Percentiles rank a stretch among this genome's conserved stretches.
These are phyloP conservation scores for Hansenula sp. DNA, from an alignment of 1,139 yeast species.

Conservation along the genomic window DNA sequence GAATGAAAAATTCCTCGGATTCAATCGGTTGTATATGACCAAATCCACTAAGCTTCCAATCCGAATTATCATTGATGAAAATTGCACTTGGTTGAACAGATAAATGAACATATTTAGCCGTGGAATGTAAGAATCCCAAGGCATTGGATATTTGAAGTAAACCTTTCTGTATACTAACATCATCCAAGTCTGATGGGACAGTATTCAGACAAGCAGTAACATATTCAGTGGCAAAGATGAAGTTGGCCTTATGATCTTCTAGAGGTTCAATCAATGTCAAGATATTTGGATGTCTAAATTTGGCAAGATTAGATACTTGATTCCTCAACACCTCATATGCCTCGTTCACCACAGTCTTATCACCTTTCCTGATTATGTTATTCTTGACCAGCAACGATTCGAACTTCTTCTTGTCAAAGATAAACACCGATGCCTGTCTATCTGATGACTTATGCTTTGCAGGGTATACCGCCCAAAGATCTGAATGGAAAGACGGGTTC, in stretches of 20 bases:
- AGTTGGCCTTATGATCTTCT: constrained; percentile 77
- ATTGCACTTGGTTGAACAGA: constrained; percentile 78
- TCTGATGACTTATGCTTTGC: constrained; percentile 62
- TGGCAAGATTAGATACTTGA: constrained; percentile 70
- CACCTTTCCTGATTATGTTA: constrained; percentile 40
- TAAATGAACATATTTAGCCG: constrained; percentile 72
- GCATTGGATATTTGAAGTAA: constrained; percentile 75
- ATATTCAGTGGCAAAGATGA: constrained; percentile 82
- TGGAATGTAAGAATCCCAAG: constrained; percentile 74
- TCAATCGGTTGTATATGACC: constrained; percentile 48
- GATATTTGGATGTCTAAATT: constrained; percentile 84
- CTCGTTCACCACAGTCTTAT: constrained; percentile 31
- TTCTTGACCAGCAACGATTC: constrained; percentile 52
- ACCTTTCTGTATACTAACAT: constrained; percentile 63
- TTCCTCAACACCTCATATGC: constrained; percentile 44
- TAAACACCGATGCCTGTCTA: constrained; percentile 73
- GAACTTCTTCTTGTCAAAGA: constrained; percentile 78
- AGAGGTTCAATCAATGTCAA: constrained; percentile 79
- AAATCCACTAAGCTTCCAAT: constrained; percentile 89
- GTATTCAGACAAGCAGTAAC: constrained; percentile 58
- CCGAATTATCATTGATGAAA: constrained; percentile 78
- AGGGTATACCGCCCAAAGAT: constrained; percentile 84
- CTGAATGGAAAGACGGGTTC: constrained; percentile 70
- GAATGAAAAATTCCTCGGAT: constrained; percentile 35
- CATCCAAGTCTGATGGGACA: constrained; percentile 21